These are phyloP conservation scores for Neurospora tetrasperma DNA, from an alignment of 495 filamentous ascomycete genomes.

Conservation along the genomic window DNA sequence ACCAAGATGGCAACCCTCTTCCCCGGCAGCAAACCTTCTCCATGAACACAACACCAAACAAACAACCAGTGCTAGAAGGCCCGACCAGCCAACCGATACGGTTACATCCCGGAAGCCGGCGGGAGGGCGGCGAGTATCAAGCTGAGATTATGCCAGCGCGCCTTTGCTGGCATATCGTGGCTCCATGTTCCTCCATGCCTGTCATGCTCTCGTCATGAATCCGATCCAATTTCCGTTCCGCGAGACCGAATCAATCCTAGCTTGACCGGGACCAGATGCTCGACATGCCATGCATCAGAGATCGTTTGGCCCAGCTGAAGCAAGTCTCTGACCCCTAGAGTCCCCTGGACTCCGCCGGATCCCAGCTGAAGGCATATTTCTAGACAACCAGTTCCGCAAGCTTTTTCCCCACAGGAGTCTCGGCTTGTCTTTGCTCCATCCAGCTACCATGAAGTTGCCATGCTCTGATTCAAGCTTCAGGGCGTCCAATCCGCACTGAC, in stretches of 20 bases:
- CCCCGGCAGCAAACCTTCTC: not conserved
- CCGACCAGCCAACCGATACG: not conserved
- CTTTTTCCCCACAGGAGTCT: not conserved
- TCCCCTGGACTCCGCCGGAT: not conserved
- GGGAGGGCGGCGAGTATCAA: not conserved
- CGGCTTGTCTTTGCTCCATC: not conserved
- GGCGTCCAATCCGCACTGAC: not conserved
- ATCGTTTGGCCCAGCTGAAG: not conserved
- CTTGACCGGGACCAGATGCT: not conserved
- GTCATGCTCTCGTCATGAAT: not conserved
- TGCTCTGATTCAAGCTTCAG: not conserved
- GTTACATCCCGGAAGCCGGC: not conserved
- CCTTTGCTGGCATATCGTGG: not conserved
- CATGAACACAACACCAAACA: not conserved
- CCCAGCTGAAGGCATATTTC: not conserved
- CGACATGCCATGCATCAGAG: not conserved
- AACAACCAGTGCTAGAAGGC: not conserved
- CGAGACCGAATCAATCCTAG: not conserved
- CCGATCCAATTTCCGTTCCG: not conserved
- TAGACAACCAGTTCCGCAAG: not conserved
- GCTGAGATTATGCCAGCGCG: constrained; percentile 1
- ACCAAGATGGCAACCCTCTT: not conserved
- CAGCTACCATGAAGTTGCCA: not conserved
- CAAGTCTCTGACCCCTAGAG: not conserved
- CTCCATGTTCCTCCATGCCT: not conserved